phyloP scores from a whole-genome alignment of 1,284 basidiomycete species.

The Microbotryum saponariae region DNA sequence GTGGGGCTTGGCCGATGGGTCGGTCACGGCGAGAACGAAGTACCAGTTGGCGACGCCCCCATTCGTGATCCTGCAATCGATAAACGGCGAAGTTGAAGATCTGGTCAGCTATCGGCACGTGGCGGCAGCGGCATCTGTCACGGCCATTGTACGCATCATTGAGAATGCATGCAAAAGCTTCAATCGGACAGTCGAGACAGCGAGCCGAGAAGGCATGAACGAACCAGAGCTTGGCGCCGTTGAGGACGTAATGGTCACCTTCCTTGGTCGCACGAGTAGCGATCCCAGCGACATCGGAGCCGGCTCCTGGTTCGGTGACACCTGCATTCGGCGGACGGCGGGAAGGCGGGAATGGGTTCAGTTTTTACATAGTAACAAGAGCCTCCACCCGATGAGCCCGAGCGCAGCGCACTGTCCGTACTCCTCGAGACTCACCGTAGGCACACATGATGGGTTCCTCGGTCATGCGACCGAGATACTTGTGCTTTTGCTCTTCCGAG shows the following conservation, averaged over 20 bases:
- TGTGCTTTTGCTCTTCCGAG: constrained; percentile 47
- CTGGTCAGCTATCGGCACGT: constrained; percentile 20
- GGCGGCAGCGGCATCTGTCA: background rate
- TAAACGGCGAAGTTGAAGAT: background rate
- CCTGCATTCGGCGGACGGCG: constrained; percentile 12
- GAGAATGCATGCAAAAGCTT: too few species aligned
- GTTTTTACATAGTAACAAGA: background rate
- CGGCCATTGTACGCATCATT: too few species aligned
- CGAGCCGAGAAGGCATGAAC: constrained; percentile 20
- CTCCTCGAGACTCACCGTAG: constrained; percentile 43
- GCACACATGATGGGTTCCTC: constrained; percentile 51
- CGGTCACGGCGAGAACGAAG: constrained; percentile 52
- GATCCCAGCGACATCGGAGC: constrained; percentile 50
- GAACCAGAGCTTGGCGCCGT: constrained; percentile 51
- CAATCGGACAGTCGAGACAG: background rate
- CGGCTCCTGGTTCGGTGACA: constrained; percentile 48
- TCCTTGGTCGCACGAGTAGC: constrained; percentile 48
- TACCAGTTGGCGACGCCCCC: constrained; percentile 49
- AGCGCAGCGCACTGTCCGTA: background rate
- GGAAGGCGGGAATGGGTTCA: too few species aligned
- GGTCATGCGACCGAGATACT: constrained; percentile 52
- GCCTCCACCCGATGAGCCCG: background rate
- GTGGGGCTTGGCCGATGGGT: constrained; percentile 44
- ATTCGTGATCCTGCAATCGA: constrained; percentile 13
- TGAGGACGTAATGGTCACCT: constrained; percentile 48